Conservation (phyloP, 805 yeast genomes). For the Cyberlindnera suaveolens region DNA sequence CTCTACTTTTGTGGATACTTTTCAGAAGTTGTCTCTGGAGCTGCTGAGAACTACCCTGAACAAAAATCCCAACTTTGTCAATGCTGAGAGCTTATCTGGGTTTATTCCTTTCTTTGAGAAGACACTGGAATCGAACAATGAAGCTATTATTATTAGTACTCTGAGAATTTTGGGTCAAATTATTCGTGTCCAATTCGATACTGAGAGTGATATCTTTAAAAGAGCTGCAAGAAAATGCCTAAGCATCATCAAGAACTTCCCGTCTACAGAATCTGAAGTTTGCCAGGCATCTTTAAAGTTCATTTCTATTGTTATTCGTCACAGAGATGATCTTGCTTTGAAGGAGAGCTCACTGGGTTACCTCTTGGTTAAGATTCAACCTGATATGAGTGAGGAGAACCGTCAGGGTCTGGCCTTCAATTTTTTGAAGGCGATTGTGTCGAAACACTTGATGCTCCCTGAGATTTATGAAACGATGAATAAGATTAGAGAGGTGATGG, state of each 20-base stretch:
- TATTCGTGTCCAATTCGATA: slow-evolving; percentile 56
- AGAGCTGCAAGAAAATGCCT: slow-evolving; percentile 55
- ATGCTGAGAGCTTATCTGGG: slow-evolving; percentile 55
- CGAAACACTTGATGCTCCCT: slow-evolving; percentile 69
- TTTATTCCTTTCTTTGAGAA: slow-evolving; percentile 68
- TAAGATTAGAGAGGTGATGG: slow-evolving; percentile 73
- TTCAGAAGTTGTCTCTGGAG: slow-evolving; percentile 76
- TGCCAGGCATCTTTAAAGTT: slow-evolving; percentile 76
- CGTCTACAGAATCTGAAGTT: slow-evolving; percentile 70
- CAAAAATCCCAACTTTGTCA: slow-evolving; percentile 53
- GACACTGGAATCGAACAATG: slow-evolving; percentile 61
- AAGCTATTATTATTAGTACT: slow-evolving; percentile 66
- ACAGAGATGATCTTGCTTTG: slow-evolving; percentile 56
- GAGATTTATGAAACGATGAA: slow-evolving; percentile 90
- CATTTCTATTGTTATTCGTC: slow-evolving; percentile 65
- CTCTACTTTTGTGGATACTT: slow-evolving; percentile 48
- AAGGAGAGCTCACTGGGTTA: slow-evolving; percentile 70
- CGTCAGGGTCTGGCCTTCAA: slow-evolving; percentile 85
- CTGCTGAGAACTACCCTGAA: slow-evolving; percentile 64
- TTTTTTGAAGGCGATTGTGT: slow-evolving; percentile 71
- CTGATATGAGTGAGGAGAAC: slow-evolving; percentile 87
- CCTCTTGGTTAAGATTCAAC: slow-evolving; percentile 63
- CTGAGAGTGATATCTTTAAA: slow-evolving; percentile 43
- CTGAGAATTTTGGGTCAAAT: slow-evolving; percentile 56
- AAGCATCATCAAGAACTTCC: slow-evolving; percentile 63